A percentile compares a stretch with the other conserved stretches of the same genome.
Evolutionary conservation across 768 basidiomycete genomes (phyloP).

Genomic region (Cytidiella melzeri): DNA sequence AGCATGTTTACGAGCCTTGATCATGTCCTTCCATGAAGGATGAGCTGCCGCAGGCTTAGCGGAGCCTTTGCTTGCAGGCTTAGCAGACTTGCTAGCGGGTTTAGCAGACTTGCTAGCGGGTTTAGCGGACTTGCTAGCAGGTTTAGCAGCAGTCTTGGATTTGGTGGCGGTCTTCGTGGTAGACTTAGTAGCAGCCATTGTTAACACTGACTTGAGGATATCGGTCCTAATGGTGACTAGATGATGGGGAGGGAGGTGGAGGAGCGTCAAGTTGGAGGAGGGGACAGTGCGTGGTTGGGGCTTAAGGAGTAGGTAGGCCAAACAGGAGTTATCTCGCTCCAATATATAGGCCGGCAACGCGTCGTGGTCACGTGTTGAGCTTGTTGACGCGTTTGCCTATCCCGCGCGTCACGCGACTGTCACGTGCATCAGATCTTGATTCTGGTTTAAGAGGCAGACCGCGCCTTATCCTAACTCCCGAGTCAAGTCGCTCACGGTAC

Average conservation of each 20-base stretch:
- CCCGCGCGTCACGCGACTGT: conserved; percentile 3
- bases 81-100: too few relatives aligned
- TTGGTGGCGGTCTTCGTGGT: conserved; percentile 8
- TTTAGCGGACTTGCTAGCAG: conserved; percentile 12
- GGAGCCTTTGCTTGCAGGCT: conserved; percentile 7
- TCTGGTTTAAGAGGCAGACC: not conserved
- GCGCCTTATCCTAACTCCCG: too few relatives aligned
- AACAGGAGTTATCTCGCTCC: conserved; percentile 7
- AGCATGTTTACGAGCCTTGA: conserved; percentile 22
- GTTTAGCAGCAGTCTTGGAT: conserved; percentile 15
- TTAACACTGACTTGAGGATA: conserved; percentile 5
- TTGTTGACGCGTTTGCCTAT: conserved; percentile 25
- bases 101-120: too few relatives aligned
- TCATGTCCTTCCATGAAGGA: conserved; percentile 35
- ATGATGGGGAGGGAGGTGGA: conserved; percentile 7
- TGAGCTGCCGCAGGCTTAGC: conserved; percentile 16
- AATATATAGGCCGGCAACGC: conserved; percentile 22
- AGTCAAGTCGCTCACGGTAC: too few relatives aligned
- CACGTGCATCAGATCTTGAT: not conserved
- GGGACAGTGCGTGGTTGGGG: conserved; percentile 1
- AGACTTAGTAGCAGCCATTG: conserved; percentile 3
- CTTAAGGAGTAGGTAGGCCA: conserved; percentile 1
- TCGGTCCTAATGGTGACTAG: conserved; percentile 6
- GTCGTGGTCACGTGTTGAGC: conserved; percentile 24
- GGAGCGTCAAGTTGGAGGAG: too few relatives aligned